Base-by-base conservation (phyloP, 192 early-diverging fungal species). In the Coemansia sp. region DNA sequence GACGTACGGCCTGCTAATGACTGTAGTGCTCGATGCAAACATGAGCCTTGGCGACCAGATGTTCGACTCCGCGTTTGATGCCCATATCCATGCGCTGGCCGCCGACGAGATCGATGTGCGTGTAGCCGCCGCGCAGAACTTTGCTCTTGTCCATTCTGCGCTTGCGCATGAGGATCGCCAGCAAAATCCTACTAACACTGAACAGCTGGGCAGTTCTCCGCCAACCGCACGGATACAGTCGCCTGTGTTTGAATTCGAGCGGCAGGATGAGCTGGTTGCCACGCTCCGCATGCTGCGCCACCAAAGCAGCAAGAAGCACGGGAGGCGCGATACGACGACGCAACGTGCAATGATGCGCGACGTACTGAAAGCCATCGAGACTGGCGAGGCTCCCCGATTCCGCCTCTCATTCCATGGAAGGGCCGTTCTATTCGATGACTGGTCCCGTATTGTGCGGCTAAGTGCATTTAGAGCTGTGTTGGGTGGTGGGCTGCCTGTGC, bases 51-150 rank as follows among this genome's bases (percentile, higher is more conserved):
- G 51, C 18, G 75, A 76, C 43, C 48, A 69, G n/a, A 45, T 73
- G 52, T 82, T 82, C 41, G 69, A 73, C 33, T 11, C 24, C 5
- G 46, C 45, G 8, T 82, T 77, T 33, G 60, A 58, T n/a, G 72
- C 70, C 0, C 88, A 88, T 60, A 80, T 84, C 55, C 77, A 75
- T 12, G 72, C 86, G 20, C 69, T 93, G 36, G 88, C 86, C 21
- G 85, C 86, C 34, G 66, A 85, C 8, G 64, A 74, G 18, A 85
- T 90, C 26, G 88, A 91, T 10, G 75, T 90, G 14, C 83, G 91
- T 8, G 81, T 92, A 14, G 88, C 89, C 14, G 77, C 88, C 3
- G 92, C 88, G 35, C 90, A 91, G 78, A 89, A 91, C 70, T 87
- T 92, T 76, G 92, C 90, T 0, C 69, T 91, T 48, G 85, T 92